Percentiles rank a stretch among this genome's conserved stretches.
Conservation (phyloP, 768 basidiomycete species). For the Terana coerulea region DNA sequence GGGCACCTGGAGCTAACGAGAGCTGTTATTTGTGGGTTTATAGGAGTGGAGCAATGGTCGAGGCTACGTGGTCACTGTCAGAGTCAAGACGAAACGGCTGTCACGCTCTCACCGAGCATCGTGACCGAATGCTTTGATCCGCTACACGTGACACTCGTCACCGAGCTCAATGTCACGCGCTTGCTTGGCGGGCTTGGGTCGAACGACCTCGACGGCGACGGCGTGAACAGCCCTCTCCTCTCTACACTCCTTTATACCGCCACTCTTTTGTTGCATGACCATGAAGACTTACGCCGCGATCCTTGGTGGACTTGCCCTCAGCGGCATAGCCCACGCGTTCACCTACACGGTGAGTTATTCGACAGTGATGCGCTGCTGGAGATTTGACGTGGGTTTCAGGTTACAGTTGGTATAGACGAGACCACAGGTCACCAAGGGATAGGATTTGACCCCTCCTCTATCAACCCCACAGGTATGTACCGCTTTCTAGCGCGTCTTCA, state of each 20-base stretch:
- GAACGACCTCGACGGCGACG: neutral
- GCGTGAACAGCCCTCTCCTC: neutral
- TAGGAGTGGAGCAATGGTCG: too few relatives aligned
- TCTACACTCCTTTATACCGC: neutral
- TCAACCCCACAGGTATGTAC: conserved; percentile 12
- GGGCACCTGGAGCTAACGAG: too few relatives aligned
- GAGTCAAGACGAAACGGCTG: too few relatives aligned
- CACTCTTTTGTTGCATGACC: neutral
- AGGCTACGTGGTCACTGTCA: too few relatives aligned
- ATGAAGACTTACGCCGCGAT: neutral
- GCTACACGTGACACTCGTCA: too few relatives aligned
- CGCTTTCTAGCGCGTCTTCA: neutral
- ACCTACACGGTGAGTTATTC: conserved; percentile 5
- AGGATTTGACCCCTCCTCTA: conserved; percentile 18
- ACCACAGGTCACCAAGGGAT: conserved; percentile 15
- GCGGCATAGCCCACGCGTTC: neutral
- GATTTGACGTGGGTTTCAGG: neutral
- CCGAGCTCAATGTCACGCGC: too few relatives aligned
- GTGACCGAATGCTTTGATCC: too few relatives aligned
- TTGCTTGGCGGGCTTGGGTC: conserved; percentile 1
- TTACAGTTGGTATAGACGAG: conserved; percentile 17
- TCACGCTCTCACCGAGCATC: too few relatives aligned
- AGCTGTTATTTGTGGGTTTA: too few relatives aligned
- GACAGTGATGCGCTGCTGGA: too few relatives aligned
- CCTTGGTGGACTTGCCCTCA: neutral